phyloP scores from a whole-genome alignment of 2,329 filamentous ascomycete species.

The Dactylellina sp. region DNA sequence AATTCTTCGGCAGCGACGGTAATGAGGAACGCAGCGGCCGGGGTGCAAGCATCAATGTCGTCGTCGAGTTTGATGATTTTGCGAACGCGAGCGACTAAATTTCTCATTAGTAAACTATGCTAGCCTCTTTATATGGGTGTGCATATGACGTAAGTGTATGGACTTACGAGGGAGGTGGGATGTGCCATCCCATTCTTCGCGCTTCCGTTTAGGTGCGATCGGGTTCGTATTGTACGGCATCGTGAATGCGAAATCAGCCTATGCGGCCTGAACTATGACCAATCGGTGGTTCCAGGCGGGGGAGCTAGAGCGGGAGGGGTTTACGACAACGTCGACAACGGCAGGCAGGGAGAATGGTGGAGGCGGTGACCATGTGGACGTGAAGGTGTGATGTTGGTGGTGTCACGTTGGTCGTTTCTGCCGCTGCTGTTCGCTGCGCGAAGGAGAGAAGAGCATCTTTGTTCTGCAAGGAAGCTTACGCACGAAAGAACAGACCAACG shows the following conservation, averaged over 20 bases:
- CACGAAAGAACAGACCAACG: conserved; percentile 25
- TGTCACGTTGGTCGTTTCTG: conserved; percentile 27
- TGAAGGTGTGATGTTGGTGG: conserved; percentile 1
- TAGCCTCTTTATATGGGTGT: conserved; percentile 4
- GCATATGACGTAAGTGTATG: neutral
- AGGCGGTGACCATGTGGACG: conserved; percentile 3
- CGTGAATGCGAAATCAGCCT: too few relatives aligned
- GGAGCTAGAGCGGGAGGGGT: too few relatives aligned
- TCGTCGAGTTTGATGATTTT: conserved; percentile 92
- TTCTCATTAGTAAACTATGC: neutral
- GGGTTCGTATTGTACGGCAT: conserved; percentile 50
- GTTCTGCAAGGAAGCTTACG: neutral
- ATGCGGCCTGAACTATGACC: too few relatives aligned
- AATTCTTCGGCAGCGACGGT: conserved; percentile 97
- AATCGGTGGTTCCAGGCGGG: too few relatives aligned
- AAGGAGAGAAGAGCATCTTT: neutral
- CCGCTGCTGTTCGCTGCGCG: neutral
- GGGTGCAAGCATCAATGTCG: conserved; percentile 86
- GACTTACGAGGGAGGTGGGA: conserved; percentile 50
- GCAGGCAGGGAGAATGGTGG: neutral
- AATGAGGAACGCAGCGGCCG: conserved; percentile 93
- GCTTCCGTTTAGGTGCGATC: conserved; percentile 43
- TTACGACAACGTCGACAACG: neutral
- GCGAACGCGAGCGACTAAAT: conserved; percentile 87
- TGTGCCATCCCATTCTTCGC: conserved; percentile 51